Percentiles rank a stretch among this genome's conserved stretches.
Evolutionary conservation across 2,329 filamentous ascomycete genomes (phyloP).

Genomic region (Xylariaceae sp.): DNA sequence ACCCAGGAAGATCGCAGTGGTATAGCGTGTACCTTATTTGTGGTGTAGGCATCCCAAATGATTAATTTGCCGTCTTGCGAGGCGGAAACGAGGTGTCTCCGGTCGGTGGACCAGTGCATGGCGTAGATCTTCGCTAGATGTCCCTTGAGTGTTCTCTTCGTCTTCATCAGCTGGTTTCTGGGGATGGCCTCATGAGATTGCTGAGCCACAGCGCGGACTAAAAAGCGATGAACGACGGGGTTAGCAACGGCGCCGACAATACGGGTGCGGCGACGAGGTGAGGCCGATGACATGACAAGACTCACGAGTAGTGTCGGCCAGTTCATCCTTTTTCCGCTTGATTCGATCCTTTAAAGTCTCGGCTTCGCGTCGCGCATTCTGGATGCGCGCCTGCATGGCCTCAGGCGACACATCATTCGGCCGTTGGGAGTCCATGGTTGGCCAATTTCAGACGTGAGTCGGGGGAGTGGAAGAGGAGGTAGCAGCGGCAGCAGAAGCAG

Average conservation of each 20-base stretch:
- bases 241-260: slow-evolving; percentile 12
- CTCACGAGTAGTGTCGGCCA: slow-evolving; percentile 96
- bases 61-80: slow-evolving; percentile 99
- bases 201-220: slow-evolving; percentile 88
- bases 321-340: slow-evolving; percentile 99
- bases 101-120: slow-evolving; percentile 99
- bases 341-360: slow-evolving; percentile 97
- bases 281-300: slow-evolving; percentile 22
- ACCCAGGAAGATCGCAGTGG: slow-evolving; percentile 97
- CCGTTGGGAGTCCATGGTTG: slow-evolving; percentile 53
- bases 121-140: slow-evolving; percentile 99
- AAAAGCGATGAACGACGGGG: slow-evolving; percentile 10
- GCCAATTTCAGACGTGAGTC: slow-evolving; percentile 12
- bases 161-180: slow-evolving; percentile 90
- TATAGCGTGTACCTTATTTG: slow-evolving; percentile 98
- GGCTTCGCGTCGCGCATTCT: slow-evolving; percentile 90
- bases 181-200: slow-evolving; percentile 89
- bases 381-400: slow-evolving; percentile 88
- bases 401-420: slow-evolving; percentile 61
- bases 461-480: neutral
- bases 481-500: too few relatives aligned
- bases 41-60: slow-evolving; percentile 99
- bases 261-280: neutral
- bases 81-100: slow-evolving; percentile 92
- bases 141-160: slow-evolving; percentile 92